Evolutionary conservation across 805 yeast species (phyloP), one percentile per base, ranked within the genome.

Genomic region (Candida yuanshanica): DNA sequence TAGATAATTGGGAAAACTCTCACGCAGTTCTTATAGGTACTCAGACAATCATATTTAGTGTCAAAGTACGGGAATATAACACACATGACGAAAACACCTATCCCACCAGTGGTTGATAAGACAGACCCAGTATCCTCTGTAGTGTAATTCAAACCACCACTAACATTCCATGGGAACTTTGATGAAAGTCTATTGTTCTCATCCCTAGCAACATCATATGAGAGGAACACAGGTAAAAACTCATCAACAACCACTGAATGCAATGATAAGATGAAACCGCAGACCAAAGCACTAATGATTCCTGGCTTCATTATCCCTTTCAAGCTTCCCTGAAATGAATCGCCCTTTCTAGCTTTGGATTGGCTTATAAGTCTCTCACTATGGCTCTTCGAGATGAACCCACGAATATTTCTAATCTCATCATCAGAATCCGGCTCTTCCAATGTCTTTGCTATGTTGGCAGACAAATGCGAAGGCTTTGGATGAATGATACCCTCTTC

Each of bases 51-150:
- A 46, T 65, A 69, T 35, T 59, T 58, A 39, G 77, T 59, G 49
- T 77, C 82, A 20, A 77, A 58, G 29, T 58, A 59, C 4, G 83
- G 83, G 55, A 70, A 77, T 5, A 76, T 49, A 35, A 78, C 59
- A 35, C 75, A 41, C 33, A 79, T 70, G 35, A 73, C 61, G 35
- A 74, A 48, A 14, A 74, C 70, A 7, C 82, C 82, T 31, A 71
- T 61, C 13, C 73, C 50, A n/a, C 83, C 83, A 2, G 77, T 72
- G 2, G 67, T 45, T 7, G 82, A 74, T 25, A 78, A 58, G 38
- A 77, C 51, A 3, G 63, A 51, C 35, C 83, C 84, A 21, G 77
- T 75, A 20, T 66, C 65, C 38, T 62, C 60, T 2, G 79, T 60
- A 17, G 56, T 48, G 53, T 64, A 68, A 7, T 76, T 78, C 45